Conservation (phyloP, 2,329 filamentous ascomycete species). For the Colletotrichum zoysiae region DNA sequence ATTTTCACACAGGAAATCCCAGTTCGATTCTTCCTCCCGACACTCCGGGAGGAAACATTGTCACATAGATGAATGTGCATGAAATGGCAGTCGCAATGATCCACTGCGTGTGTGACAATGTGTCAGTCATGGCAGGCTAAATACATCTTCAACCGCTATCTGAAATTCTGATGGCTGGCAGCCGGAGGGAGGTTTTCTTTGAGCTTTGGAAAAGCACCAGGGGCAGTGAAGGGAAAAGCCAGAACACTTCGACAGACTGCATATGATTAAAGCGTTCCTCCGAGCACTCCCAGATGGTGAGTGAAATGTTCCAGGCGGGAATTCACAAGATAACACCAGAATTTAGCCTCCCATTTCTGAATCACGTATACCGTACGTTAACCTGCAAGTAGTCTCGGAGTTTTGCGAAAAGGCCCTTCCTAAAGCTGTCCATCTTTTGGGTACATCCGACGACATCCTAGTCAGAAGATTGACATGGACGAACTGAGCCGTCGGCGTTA, state of each 20-base stretch:
- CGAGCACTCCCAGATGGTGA: background rate
- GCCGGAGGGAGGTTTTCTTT: background rate
- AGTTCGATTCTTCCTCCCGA: background rate
- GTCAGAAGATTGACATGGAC: background rate
- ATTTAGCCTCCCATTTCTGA: too few relatives aligned
- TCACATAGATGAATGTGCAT: background rate
- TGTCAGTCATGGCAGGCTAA: too few relatives aligned
- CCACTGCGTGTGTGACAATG: background rate
- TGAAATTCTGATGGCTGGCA: background rate
- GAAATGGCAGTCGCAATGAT: too few relatives aligned
- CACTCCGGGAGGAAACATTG: background rate
- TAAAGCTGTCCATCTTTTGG: background rate
- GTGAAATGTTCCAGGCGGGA: too few relatives aligned
- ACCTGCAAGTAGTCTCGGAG: background rate
- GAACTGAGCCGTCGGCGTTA: background rate
- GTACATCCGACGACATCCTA: background rate
- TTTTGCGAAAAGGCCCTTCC: background rate
- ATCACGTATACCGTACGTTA: too few relatives aligned
- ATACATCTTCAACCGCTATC: background rate
- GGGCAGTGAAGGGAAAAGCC: too few relatives aligned
- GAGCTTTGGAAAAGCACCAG: background rate
- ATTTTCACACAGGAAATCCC: background rate
- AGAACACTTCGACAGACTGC: background rate
- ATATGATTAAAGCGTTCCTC: too few relatives aligned
- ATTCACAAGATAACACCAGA: too few relatives aligned